phyloP scores from a whole-genome alignment of 768 basidiomycete genomes.

The Russula ochroleuca region DNA sequence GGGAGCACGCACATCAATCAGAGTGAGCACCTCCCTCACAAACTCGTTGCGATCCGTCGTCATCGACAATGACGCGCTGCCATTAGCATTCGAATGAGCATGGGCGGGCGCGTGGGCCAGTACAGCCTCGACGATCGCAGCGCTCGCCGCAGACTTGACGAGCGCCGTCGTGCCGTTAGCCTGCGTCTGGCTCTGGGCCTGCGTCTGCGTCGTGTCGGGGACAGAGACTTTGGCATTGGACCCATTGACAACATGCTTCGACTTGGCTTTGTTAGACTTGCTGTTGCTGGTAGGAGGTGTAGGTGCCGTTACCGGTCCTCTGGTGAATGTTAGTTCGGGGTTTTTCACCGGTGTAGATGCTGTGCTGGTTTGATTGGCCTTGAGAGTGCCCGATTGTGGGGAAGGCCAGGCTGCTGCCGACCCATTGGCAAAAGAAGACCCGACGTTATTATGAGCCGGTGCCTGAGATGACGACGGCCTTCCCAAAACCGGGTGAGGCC shows the following conservation, averaged over 20 bases:
- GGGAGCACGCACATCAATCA: slow-evolving; percentile 38
- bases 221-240: slow-evolving; percentile 1
- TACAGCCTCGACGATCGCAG: slow-evolving; percentile 25
- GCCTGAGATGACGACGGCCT: not conserved
- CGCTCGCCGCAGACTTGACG: slow-evolving; percentile 18
- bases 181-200: not conserved
- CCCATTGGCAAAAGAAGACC: not conserved
- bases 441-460: not conserved
- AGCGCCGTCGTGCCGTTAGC: slow-evolving; percentile 1
- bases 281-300: not conserved
- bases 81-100: slow-evolving; percentile 22
- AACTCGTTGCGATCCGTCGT: slow-evolving; percentile 39
- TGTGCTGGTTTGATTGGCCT: slow-evolving; percentile 3
- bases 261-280: slow-evolving; percentile 14
- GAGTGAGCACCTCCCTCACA: slow-evolving; percentile 66
- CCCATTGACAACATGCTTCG: slow-evolving; percentile 15
- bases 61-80: slow-evolving; percentile 9
- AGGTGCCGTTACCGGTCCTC: slow-evolving; percentile 3
- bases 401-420: not conserved
- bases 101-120: not conserved
- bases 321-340: not conserved
- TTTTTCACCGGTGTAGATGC: not conserved
- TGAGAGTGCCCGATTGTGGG: not conserved
- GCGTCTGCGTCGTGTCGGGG: not conserved
- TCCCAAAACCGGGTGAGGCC: not conserved